Base-by-base conservation (phyloP, 2,329 filamentous ascomycete species). In the Beauveria asiatica region DNA sequence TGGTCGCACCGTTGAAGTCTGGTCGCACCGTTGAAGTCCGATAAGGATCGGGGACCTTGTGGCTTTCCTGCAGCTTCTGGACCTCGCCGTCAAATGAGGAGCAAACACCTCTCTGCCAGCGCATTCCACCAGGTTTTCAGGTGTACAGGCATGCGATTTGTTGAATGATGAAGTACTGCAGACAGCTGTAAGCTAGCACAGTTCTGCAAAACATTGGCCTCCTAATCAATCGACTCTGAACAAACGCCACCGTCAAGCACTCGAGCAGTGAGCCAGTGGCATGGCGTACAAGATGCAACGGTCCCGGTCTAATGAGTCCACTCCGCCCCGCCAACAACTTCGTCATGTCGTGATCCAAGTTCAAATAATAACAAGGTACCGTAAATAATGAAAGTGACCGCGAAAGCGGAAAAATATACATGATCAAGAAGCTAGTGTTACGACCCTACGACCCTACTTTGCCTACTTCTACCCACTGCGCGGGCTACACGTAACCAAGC, bases 11-110 rank as follows among this genome's bases (percentile, higher is more conserved):
- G 49, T 53, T 55, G 51, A 60, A 54, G 50, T 49, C 50, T 25
- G 7, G 25, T 27, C 25, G 25, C 25, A 8, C 25, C 27, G 27
- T 27, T 27, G 8, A 9, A 27, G 8, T 27, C 27, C 27, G 27
- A 60, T 60, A 30, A 39, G 50, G 50, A 60, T 55, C 58, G 58
- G 58, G 30, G 33, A 60, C 33, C 23, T 55, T 60, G 30, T 44
- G 55, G 41, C 23, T 57, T 48, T 53, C 48, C 41, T 41, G 54
- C 41, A 52, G 37, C 33, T 23, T 21, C 55, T 49, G 45, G 11
- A 13, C 33, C 33, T 27, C 30, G 55, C 45, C 27, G 55, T 41
- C 23, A 42, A 27, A 57, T 42, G 33, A 51, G 46, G 37, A 39
- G 51, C 27, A 25, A 21, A 30, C 23, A 30, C 44, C n/a, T 46